Evolutionary conservation across 2,329 filamentous ascomycete genomes (phyloP), one percentile per base, ranked within the genome.

Genomic region (Arthroderma sp.): DNA sequence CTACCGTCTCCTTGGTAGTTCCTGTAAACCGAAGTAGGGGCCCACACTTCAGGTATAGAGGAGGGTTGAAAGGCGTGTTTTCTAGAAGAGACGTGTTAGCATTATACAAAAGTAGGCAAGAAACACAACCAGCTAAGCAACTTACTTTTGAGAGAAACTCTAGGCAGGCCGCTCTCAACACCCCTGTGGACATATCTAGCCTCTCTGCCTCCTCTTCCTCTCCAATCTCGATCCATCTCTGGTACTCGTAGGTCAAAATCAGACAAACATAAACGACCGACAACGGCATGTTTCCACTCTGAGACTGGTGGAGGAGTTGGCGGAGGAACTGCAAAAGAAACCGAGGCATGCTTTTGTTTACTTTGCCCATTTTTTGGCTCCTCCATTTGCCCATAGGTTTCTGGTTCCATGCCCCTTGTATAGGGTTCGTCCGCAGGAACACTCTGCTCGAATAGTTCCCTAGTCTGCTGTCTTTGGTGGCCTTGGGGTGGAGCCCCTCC

Each of bases 11-110:
- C 66, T 65, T 77, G 75, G 71, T 95, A 82, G 95, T 82, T 19
- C 94, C 93, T 57, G 86, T 91, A 69, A 95, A 98, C 59, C 93
- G 84, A 61, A 98, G 75, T 21, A 98, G 75, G 4, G 93, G 93
- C 0, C 93, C 93, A 66, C 91, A 95, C 71, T 90, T 91, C 56
- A 98, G 77, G 68, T 88, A 91, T 38, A 98, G 72, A 2, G 82
- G 80, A 21, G 93, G 93, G 63, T 87, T 87, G 71, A 97, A 98
- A 59, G 80, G 80, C 17, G 87, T 88, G 15, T 65, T 64, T 58
- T 63, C 63, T 71, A 58, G 47, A 55, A 28, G 25, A 41, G 47
- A 63, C 4, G 81, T 80, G 39, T 54, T 54, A 54, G 51, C 51
- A 39, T 4, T 74, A 76, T 79, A 19, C 3, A 56, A 64, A 54